Conservation (phyloP, 2,329 filamentous ascomycete species). For the Penicillium sp. region DNA sequence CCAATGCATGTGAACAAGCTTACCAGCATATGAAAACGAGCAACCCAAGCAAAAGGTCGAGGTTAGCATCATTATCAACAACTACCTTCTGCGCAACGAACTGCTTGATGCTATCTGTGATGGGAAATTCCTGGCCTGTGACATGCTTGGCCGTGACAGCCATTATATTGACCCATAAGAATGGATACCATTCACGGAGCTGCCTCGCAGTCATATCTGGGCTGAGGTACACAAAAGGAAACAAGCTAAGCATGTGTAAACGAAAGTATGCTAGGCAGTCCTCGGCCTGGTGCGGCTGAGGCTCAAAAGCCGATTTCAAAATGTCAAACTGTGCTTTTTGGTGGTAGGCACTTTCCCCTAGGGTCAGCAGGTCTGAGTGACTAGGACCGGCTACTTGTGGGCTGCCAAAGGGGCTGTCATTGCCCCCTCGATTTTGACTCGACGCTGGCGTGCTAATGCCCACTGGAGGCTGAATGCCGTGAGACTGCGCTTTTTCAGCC, state of each 20-base stretch:
- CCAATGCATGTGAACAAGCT: neutral
- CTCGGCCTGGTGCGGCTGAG: slow-evolving; percentile 1
- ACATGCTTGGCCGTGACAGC: slow-evolving; percentile 6
- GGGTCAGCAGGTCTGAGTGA: neutral
- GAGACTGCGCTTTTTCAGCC: neutral
- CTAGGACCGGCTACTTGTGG: neutral
- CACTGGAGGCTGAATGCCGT: neutral
- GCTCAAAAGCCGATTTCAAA: neutral
- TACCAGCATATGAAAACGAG: slow-evolving; percentile 8
- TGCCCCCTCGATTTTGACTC: neutral
- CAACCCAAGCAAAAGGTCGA: slow-evolving; percentile 1
- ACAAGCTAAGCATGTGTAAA: neutral
- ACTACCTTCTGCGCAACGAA: slow-evolving; percentile 7
- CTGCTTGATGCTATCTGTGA: slow-evolving; percentile 3
- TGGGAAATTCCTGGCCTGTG: neutral
- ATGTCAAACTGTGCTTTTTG: neutral
- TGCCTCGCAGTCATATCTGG: slow-evolving; percentile 4
- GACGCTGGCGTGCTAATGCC: neutral
- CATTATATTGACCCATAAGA: slow-evolving; percentile 5
- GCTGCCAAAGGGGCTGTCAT: neutral
- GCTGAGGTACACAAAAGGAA: slow-evolving; percentile 1
- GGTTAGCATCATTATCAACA: slow-evolving; percentile 3
- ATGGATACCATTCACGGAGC: slow-evolving; percentile 4
- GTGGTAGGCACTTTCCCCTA: neutral
- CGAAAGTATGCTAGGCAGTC: slow-evolving; percentile 5